Base-by-base conservation (phyloP, 768 basidiomycete species). In the Suillus subalutaceus region DNA sequence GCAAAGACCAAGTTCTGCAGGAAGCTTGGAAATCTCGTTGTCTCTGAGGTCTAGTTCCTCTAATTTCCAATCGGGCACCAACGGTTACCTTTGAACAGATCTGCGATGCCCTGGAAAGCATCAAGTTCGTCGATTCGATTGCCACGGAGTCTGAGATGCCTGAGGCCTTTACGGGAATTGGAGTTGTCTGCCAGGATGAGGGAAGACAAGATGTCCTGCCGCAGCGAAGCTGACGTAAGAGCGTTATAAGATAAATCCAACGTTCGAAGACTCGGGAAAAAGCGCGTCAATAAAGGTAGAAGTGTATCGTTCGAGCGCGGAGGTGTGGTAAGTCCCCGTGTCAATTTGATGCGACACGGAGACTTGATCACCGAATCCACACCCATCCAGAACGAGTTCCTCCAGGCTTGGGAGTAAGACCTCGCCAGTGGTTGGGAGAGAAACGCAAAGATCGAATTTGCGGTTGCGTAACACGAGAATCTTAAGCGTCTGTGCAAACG, bases 21-120 rank as follows among this genome's bases (percentile, higher is more conserved):
- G 88, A 40, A 94, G 75, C 75, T 84, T 88, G 7, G 82, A 83
- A 64, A 95, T 86, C 72, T 92, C 90, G 68, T 94, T 94, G 72
- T 95, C 92, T 69, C 93, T 79, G 71, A 95, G 68, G 77, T 95
- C 93, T 37, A 95, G 75, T 72, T 94, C 93, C 71, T 94, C 92
- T 52, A 94, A 80, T 71, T 86, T 89, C 91, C 92, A 94, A 64
- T 79, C 84, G 0, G 85, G 80, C 2, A 89, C 55, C 83, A 81
- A 63, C 88, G 79, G 68, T 90, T 83, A 10, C 88, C 87, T 68
- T 84, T 89, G 76, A 93, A 93, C 50, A 81, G 75, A 68, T 84
- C 81, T n/a, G 91, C 87, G 15, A 92, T 66, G 6, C 76, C 82
- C 65, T 83, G 79, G 71, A 94, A 85, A 0, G 89, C 90, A 30